phyloP scores from a whole-genome alignment of 768 basidiomycete genomes.

The Strobilomyces confusus region DNA sequence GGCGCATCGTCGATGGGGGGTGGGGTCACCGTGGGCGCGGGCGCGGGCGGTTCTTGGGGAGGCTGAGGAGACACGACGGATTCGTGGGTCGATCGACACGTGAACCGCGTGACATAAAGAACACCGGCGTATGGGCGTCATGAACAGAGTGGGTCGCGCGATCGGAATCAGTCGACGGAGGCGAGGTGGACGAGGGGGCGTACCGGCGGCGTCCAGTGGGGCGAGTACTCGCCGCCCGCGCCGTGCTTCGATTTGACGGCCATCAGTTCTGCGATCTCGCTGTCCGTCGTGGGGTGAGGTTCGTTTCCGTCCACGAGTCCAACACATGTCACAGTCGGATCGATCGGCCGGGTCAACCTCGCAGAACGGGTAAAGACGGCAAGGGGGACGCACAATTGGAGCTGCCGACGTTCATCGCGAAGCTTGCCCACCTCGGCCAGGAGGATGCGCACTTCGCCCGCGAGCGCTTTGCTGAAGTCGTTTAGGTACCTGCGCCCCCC shows the following conservation, averaged over 20 bases:
- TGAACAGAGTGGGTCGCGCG: too few species aligned
- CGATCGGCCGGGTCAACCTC: background rate
- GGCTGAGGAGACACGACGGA: slow-evolving; percentile 14
- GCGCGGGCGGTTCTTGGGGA: slow-evolving; percentile 35
- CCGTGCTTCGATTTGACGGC: slow-evolving; percentile 79
- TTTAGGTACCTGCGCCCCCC: slow-evolving; percentile 44
- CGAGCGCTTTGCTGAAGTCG: slow-evolving; percentile 61
- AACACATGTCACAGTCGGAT: background rate
- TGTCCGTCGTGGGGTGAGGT: too few species aligned
- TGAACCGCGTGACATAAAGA: too few species aligned
- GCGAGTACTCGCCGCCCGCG: slow-evolving; percentile 71
- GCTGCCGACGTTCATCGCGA: slow-evolving; percentile 52
- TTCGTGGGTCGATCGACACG: too few species aligned
- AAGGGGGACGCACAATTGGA: slow-evolving; percentile 46
- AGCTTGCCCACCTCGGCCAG: slow-evolving; percentile 59
- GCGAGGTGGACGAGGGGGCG: background rate
- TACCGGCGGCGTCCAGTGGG: slow-evolving; percentile 69
- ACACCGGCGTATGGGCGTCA: too few species aligned
- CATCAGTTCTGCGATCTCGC: slow-evolving; percentile 85
- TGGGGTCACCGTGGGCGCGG: slow-evolving; percentile 38
- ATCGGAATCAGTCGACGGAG: background rate
- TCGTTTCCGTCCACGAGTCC: too few species aligned
- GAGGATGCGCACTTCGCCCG: slow-evolving; percentile 57
- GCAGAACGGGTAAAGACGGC: background rate
- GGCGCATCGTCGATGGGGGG: slow-evolving; percentile 46